Conservation (phyloP, 2,329 filamentous ascomycete species). For the Elsinoe arachidis region DNA sequence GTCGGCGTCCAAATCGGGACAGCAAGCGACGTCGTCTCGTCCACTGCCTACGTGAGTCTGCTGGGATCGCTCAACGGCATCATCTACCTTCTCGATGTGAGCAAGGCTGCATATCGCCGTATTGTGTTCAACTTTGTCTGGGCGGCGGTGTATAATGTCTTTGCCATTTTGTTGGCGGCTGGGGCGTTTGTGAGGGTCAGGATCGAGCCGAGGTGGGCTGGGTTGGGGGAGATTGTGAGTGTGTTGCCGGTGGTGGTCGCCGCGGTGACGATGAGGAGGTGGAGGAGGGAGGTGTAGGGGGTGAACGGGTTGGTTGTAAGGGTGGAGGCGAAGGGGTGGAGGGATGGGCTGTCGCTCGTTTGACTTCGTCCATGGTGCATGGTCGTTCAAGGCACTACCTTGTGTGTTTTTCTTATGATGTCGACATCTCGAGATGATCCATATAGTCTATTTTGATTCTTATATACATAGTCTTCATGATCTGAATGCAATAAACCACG, state of each 20-base stretch:
- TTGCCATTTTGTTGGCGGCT: conserved; percentile 57
- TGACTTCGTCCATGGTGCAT: background rate
- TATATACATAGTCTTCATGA: background rate
- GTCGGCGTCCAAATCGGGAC: conserved; percentile 62
- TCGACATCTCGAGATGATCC: too few species aligned
- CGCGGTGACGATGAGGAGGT: conserved; percentile 33
- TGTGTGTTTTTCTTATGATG: background rate
- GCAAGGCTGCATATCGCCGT: conserved; percentile 30
- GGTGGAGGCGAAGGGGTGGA: background rate
- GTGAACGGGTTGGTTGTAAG: background rate
- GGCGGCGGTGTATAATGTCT: conserved; percentile 61
- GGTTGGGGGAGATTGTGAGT: conserved; percentile 64
- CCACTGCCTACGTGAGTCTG: conserved; percentile 61
- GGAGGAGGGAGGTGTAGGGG: conserved; percentile 1
- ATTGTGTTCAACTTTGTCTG: conserved; percentile 60
- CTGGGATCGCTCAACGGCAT: conserved; percentile 44
- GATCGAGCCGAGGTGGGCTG: conserved; percentile 56
- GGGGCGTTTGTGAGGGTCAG: conserved; percentile 52
- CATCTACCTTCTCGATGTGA: conserved; percentile 49
- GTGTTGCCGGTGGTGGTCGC: conserved; percentile 59
- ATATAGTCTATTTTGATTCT: background rate
- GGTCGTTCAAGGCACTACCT: background rate
- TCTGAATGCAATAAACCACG: background rate
- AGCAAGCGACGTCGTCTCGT: conserved; percentile 55
- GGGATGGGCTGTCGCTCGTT: background rate